Evolutionary conservation across 176 grass and related monocot genomes (phyloP), one percentile per base, ranked within the genome.

Genomic region (Aegilops bicornis): DNA sequence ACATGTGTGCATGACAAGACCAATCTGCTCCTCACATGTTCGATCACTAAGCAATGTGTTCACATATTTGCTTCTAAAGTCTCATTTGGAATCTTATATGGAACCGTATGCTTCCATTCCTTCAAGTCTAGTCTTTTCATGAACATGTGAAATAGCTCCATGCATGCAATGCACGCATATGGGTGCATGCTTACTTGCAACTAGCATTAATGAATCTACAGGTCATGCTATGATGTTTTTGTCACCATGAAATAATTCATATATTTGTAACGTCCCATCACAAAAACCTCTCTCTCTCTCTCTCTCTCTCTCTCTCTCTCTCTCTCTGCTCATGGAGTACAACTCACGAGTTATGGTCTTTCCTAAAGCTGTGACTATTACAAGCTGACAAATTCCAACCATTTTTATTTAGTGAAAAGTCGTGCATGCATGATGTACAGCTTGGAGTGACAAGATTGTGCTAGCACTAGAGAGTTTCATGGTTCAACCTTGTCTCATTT

Each of bases 201-300:
- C 58, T 72, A 64, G 79, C 29, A 22, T 59, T 71, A 60, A 80
- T 91, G 76, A 63, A 87, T 68, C 36, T 77, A 84, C 61, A 77
- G 50, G 39, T 31, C 22, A 77, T 91, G 86, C 43, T 70, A 72
- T 78, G 89, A 78, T 78, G 77, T 69, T 81, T 69, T 39, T 80
- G 31, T 68, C 69, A 84, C 69, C 81, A 63, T 37, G 85, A 76
- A 80, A 91, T 70, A 70, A 27, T 69, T 47, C 17, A 47, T 35
- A 52, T 42, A 17, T 65, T 62, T 61, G 61, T 80, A 69, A 69
- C 69, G 68, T 87, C 81, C 48, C 69, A 61, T 81, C 76, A 80
- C 6, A 58, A 79, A 4, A 36, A 25, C 24, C 6, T 7, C 19
- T 67, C 19, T 9, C 8, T 39, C 2, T 40, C 7, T 6, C 32